Evolutionary conservation across 805 yeast species (phyloP), one percentile per base, ranked within the genome.

Genomic region (Saturnispora zaruensis): DNA sequence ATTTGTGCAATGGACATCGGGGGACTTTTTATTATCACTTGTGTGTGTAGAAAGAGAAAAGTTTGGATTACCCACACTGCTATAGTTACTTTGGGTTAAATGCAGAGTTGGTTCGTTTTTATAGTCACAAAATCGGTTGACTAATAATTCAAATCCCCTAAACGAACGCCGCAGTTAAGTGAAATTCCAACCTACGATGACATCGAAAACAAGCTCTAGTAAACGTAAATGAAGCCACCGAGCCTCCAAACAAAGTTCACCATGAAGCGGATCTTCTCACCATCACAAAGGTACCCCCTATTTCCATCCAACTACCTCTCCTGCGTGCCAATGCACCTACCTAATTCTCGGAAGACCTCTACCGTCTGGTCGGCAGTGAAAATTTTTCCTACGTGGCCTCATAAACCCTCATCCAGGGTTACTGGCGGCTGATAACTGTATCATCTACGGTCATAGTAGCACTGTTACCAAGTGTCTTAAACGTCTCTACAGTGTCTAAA

Each of bases 361-460:
- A 36, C 40, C 40, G 40, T 20, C 13, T 36, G 20, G 40, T 36
- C 40, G 23, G 40, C 23, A 34, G 13, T 28, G 37, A 43, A 43
- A 43, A 43, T 4, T 28, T 43, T 43, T 43, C 45, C 40, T 18
- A 18, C 21, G 14, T 36, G 24, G 40, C 40, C 20, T 36, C 20
- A 36, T 36, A 4, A 36, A 43, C 37, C 18, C 45, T 43, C 25
- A 14, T 20, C 18, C 36, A 43, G 45, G 45, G 45, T 43, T 43
- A 9, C 13, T 28, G 21, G 14, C 36, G 32, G 45, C 25, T 28
- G 16, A 30, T 16, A 14, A 18, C n/a, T 26, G 23, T n/a, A 32
- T 43, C 21, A 30, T 30, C 23, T 26, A 32, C 14, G n/a, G 16
- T 14, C 7, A 14, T 14, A 7, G 45, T 43, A 13, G 23, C 16